phyloP scores from a whole-genome alignment of 768 basidiomycete species.

The Russula sp. region DNA sequence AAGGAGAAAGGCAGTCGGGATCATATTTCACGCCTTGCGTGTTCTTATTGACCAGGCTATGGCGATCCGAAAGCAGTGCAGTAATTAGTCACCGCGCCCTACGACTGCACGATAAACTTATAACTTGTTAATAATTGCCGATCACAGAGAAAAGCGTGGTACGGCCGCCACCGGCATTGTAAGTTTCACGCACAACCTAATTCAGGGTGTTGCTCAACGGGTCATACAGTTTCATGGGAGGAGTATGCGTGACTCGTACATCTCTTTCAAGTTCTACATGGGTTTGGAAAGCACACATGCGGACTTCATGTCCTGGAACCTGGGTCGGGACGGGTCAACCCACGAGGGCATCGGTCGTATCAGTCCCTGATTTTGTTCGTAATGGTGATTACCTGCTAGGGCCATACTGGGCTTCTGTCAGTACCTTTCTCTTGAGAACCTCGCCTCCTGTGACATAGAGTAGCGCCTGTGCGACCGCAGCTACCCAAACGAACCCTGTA shows the following conservation, averaged over 20 bases:
- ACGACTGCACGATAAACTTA: constrained; percentile 35
- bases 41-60: too few species aligned
- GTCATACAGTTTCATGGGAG: constrained; percentile 47
- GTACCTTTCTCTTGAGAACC: neutral
- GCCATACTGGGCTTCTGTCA: neutral
- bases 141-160: too few species aligned
- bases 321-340: constrained; percentile 56
- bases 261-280: constrained; percentile 47
- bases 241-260: constrained; percentile 51
- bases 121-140: too few species aligned
- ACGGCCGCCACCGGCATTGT: too few species aligned
- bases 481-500: too few species aligned
- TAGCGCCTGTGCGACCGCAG: too few species aligned
- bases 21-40: too few species aligned
- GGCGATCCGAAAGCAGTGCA: too few species aligned
- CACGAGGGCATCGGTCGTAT: constrained; percentile 51
- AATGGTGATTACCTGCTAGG: neutral
- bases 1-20: too few species aligned
- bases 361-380: constrained; percentile 6
- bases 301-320: constrained; percentile 50
- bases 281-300: constrained; percentile 50
- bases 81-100: too few species aligned
- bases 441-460: neutral
- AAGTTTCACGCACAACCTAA: constrained; percentile 25
- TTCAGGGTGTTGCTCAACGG: neutral